Percentiles rank a stretch among this genome's conserved stretches.
Conservation (phyloP, 306 rosid species). For the Comarum palustre region DNA sequence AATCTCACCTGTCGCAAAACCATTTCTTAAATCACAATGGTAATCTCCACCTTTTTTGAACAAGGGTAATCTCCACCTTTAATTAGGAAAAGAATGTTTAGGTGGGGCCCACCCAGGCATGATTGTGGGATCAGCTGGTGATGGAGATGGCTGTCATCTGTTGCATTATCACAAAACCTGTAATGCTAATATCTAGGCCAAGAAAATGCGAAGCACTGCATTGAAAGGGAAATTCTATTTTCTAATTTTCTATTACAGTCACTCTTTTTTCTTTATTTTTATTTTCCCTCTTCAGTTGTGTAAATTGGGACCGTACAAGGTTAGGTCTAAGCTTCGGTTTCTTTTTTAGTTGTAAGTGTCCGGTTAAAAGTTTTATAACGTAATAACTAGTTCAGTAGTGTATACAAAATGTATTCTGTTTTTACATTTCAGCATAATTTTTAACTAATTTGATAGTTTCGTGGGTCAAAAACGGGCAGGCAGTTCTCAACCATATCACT, state of each 20-base stretch:
- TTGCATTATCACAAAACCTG: conserved; percentile 10
- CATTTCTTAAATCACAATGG: conserved; percentile 27
- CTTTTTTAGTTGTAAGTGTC: neutral
- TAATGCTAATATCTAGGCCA: neutral
- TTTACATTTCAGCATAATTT: too few relatives aligned
- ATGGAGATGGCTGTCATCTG: conserved; percentile 31
- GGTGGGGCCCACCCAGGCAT: conserved; percentile 28
- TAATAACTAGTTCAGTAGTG: too few relatives aligned
- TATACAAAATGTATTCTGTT: too few relatives aligned
- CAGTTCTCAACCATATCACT: too few relatives aligned
- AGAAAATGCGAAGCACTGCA: conserved; percentile 11
- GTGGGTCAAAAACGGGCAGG: neutral
- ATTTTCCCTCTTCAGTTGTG: neutral
- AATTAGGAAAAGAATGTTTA: conserved; percentile 24
- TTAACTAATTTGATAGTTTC: too few relatives aligned
- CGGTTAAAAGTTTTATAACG: too few relatives aligned
- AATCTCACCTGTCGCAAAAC: conserved; percentile 28
- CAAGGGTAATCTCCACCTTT: conserved; percentile 36
- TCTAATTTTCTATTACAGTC: neutral
- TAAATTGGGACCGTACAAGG: neutral
- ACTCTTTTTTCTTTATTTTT: neutral
- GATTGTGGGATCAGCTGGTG: conserved; percentile 12
- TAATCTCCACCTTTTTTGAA: conserved; percentile 39
- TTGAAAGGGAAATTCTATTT: neutral
- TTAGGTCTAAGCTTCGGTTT: neutral